These are phyloP conservation scores for Magnusiomyces tetraspermus DNA, from an alignment of 1,139 yeast genomes.

Conservation along the genomic window DNA sequence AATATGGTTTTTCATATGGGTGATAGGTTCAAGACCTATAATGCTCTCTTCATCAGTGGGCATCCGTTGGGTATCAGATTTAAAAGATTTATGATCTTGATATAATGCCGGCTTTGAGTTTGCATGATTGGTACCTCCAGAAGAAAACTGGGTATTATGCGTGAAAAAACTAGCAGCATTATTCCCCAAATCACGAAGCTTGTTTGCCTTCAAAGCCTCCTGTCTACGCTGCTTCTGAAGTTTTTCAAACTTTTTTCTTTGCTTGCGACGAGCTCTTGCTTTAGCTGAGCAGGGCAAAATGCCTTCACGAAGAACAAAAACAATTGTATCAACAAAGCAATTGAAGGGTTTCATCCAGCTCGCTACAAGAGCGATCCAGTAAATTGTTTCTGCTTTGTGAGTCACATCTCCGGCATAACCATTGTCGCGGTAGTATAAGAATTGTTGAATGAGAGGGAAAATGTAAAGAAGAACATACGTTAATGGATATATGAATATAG, in stretches of 20 bases:
- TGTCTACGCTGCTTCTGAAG: background rate
- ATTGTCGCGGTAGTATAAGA: conserved; percentile 40
- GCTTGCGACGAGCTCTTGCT: background rate
- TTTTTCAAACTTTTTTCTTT: background rate
- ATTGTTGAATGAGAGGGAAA: conserved; percentile 66
- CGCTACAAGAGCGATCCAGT: conserved; percentile 58
- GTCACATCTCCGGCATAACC: conserved; percentile 5
- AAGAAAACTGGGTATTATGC: too few species aligned
- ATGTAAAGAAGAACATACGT: conserved; percentile 75
- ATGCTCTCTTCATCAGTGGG: background rate
- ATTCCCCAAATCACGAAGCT: too few species aligned
- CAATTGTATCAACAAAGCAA: conserved; percentile 68
- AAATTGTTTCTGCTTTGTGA: conserved; percentile 36
- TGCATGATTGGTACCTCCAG: too few species aligned
- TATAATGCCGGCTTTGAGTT: too few species aligned
- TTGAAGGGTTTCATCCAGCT: conserved; percentile 75
- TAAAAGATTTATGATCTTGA: too few species aligned
- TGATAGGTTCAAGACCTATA: background rate
- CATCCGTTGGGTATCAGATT: background rate
- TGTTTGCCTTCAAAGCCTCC: background rate
- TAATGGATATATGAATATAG: conserved; percentile 74
- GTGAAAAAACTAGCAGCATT: too few species aligned
- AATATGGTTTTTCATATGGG: too few species aligned
- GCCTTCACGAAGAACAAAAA: conserved; percentile 63
- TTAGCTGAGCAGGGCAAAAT: conserved; percentile 6